Percentiles rank a stretch among this genome's conserved stretches.
Conservation (phyloP, 2,329 filamentous ascomycete species). For the Verticillium klebahnii region DNA sequence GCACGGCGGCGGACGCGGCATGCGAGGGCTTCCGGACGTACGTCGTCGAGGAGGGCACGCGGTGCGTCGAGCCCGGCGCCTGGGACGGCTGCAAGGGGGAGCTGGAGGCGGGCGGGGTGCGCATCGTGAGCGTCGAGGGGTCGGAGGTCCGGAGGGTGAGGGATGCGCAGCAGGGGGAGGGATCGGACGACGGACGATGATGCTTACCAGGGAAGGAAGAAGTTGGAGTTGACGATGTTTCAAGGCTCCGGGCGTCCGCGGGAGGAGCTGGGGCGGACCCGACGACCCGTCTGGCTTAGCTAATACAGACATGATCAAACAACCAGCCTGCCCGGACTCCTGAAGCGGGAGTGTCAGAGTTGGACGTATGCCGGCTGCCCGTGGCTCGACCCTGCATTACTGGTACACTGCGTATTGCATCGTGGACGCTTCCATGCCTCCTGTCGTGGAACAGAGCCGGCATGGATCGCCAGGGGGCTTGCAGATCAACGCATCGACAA, state of each 20-base stretch:
- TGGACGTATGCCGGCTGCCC: neutral
- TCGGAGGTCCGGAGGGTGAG: constrained; percentile 49
- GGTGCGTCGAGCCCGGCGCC: constrained; percentile 58
- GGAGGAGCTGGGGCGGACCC: too few relatives aligned
- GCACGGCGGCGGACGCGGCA: constrained; percentile 72
- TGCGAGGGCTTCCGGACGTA: constrained; percentile 72
- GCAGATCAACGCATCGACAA: neutral
- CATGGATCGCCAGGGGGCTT: neutral
- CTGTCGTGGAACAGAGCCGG: neutral
- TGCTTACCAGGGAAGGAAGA: too few relatives aligned
- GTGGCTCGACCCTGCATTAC: neutral
- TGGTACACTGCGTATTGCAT: neutral
- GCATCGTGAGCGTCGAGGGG: constrained; percentile 53
- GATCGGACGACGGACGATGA: too few relatives aligned
- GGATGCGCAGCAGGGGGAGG: neutral
- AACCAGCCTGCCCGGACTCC: too few relatives aligned
- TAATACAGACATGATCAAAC: neutral
- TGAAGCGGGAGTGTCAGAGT: neutral
- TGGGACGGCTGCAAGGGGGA: constrained; percentile 54
- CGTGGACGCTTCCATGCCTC: neutral
- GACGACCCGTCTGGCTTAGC: neutral
- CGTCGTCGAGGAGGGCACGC: constrained; percentile 75
- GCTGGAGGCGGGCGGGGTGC: constrained; percentile 56
- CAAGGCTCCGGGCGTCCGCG: too few relatives aligned
- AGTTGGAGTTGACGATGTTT: too few relatives aligned